Percentiles rank a stretch among this genome's conserved stretches.
Conservation (phyloP, 805 yeast genomes). For the Kazachstania psychrophila region DNA sequence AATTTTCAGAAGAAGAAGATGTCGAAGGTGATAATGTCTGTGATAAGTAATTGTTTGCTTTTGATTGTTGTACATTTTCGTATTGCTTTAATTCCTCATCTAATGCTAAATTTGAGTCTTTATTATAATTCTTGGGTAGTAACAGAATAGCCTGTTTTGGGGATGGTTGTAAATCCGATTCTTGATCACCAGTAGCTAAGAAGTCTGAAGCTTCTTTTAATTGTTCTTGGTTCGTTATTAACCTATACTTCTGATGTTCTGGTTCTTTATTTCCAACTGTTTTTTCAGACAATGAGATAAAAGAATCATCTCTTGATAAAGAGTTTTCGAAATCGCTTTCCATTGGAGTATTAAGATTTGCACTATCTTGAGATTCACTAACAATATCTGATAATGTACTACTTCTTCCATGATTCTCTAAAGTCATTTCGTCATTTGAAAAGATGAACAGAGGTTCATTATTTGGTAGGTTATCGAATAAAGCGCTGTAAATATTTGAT, state of each 20-base stretch:
- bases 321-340: no score
- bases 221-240: conserved; percentile 20
- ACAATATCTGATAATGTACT: no score
- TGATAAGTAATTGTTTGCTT: background rate
- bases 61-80: background rate
- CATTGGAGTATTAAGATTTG: no score
- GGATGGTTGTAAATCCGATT: conserved; percentile 10
- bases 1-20: background rate
- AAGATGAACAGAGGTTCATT: conserved; percentile 22
- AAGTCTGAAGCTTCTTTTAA: conserved; percentile 16
- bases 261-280: background rate
- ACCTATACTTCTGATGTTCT: conserved; percentile 10
- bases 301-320: background rate
- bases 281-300: no score
- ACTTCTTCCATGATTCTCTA: background rate
- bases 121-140: conserved; percentile 20
- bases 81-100: background rate
- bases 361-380: no score
- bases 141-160: conserved; percentile 24
- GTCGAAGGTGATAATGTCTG: background rate
- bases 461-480: conserved; percentile 21
- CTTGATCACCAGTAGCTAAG: conserved; percentile 5
- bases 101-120: background rate
- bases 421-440: conserved; percentile 7
- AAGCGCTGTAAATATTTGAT: conserved; percentile 16